A percentile compares a stretch with the other conserved stretches of the same genome.
Conservation (phyloP, 306 rosid genomes). For the Cucumis sativus region DNA sequence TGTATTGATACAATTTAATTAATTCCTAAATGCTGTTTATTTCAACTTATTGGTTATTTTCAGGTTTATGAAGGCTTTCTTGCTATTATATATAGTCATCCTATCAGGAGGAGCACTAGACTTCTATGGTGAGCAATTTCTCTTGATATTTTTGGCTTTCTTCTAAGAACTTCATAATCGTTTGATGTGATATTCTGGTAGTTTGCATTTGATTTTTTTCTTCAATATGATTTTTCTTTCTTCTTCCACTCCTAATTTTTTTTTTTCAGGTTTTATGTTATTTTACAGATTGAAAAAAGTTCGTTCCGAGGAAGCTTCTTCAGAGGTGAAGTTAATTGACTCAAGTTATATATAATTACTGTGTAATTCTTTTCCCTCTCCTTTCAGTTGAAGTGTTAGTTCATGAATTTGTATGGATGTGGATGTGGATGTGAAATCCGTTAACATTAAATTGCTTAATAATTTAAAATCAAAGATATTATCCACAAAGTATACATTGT, state of each 20-base stretch:
- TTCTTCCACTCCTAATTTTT: neutral
- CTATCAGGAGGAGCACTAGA: slow-evolving; percentile 47
- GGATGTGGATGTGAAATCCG: neutral
- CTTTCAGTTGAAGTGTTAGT: neutral
- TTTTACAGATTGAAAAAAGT: slow-evolving; percentile 39
- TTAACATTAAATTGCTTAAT: neutral
- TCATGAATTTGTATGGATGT: neutral
- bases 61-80: slow-evolving; percentile 55
- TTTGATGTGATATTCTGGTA: neutral
- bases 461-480: neutral
- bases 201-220: neutral
- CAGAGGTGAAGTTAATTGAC: slow-evolving; percentile 48
- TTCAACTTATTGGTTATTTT: neutral
- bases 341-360: neutral
- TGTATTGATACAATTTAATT: too few species aligned
- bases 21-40: neutral
- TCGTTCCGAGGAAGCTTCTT: slow-evolving; percentile 51
- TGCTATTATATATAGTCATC: slow-evolving; percentile 24
- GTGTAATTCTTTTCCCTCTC: neutral
- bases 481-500: neutral
- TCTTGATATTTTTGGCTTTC: neutral
- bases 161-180: neutral
- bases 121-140: slow-evolving; percentile 38
- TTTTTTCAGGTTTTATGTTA: slow-evolving; percentile 41
- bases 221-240: neutral